These are phyloP conservation scores for Erodium maritimum DNA, from an alignment of 345 rosid species.

Conservation along the genomic window DNA sequence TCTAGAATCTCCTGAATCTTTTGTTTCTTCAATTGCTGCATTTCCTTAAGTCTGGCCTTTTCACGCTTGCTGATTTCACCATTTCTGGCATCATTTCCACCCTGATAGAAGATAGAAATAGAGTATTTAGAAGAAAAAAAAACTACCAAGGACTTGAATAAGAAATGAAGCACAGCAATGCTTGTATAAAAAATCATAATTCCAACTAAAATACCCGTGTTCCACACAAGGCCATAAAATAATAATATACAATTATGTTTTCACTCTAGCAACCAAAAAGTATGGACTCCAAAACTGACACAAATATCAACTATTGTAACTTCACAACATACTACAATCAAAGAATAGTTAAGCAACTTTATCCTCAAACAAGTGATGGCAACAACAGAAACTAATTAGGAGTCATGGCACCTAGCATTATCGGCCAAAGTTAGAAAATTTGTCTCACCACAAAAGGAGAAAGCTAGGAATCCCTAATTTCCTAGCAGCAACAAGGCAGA, in stretches of 20 bases:
- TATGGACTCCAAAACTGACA: no score
- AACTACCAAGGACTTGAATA: background rate
- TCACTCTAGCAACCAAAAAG: no score
- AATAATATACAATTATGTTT: no score
- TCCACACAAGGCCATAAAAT: no score
- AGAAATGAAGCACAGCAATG: background rate
- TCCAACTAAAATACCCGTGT: no score
- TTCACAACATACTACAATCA: background rate
- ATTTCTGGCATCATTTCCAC: slow-evolving; percentile 21
- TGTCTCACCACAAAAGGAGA: no score
- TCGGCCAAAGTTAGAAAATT: no score
- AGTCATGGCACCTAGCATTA: background rate
- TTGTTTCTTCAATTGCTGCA: slow-evolving; percentile 82
- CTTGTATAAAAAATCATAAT: background rate
- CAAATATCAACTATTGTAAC: background rate
- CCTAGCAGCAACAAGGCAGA: background rate
- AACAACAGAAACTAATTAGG: no score
- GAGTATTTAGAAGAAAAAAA: background rate
- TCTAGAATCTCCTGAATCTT: slow-evolving; percentile 92
- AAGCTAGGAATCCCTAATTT: no score
- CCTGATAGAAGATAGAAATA: slow-evolving; percentile 22
- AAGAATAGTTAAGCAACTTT: background rate
- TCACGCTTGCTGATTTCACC: slow-evolving; percentile 74
- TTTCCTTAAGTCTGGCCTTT: slow-evolving; percentile 70
- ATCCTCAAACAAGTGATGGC: background rate